Evolutionary conservation across 208 protist species (phyloP).

Genomic region (Trypanosoma avium): DNA sequence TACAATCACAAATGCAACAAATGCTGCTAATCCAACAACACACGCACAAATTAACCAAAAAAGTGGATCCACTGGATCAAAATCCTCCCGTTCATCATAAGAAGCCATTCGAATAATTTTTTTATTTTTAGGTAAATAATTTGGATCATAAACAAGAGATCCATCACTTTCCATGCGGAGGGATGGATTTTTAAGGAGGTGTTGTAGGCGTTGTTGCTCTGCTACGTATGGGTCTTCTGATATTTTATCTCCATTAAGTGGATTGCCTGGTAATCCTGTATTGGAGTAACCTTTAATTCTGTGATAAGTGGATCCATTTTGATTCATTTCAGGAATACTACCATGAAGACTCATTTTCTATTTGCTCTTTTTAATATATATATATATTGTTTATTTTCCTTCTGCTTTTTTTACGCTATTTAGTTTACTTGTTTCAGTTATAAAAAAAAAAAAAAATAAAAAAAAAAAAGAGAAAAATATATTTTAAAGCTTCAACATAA

Average conservation of each 20-base stretch:
- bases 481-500: neutral
- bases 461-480: neutral
- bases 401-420: neutral
- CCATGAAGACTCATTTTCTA: neutral
- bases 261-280: neutral
- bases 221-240: constrained; percentile 1
- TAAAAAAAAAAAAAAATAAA: constrained; percentile 10
- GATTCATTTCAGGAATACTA: neutral
- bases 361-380: neutral
- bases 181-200: constrained; percentile 10
- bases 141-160: constrained; percentile 13
- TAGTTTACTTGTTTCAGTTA: neutral
- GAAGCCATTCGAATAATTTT: constrained; percentile 23
- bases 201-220: neutral
- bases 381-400: neutral
- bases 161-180: constrained; percentile 10
- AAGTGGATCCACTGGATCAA: constrained; percentile 6
- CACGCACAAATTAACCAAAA: constrained; percentile 17
- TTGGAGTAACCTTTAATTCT: constrained; percentile 13
- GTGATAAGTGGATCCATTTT: neutral
- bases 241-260: neutral
- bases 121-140: constrained; percentile 13
- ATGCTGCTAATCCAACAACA: constrained; percentile 11
- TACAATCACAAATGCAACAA: constrained; percentile 11
- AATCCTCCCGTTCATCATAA: constrained; percentile 6